Evolutionary conservation across 768 basidiomycete species (phyloP).

Genomic region (Lentinula edodes): DNA sequence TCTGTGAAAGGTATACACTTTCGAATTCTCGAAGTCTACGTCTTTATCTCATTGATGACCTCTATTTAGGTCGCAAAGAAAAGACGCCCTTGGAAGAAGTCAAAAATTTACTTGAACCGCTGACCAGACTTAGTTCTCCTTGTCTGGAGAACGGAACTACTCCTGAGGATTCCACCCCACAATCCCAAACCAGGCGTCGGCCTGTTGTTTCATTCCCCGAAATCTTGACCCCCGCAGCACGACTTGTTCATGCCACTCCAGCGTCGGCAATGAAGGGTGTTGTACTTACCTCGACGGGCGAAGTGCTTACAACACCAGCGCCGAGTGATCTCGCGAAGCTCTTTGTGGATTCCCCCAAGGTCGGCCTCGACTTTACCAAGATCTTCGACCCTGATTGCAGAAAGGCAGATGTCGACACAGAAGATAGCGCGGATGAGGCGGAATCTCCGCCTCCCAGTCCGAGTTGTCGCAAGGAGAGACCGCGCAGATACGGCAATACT

Average conservation of each 20-base stretch:
- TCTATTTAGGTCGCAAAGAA: slow-evolving; percentile 35
- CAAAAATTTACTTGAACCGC: slow-evolving; percentile 59
- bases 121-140: slow-evolving; percentile 21
- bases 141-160: slow-evolving; percentile 13
- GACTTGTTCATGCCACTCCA: slow-evolving; percentile 28
- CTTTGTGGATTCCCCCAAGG: slow-evolving; percentile 63
- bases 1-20: slow-evolving; percentile 18
- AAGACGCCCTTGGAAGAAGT: slow-evolving; percentile 70
- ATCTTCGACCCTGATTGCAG: slow-evolving; percentile 58
- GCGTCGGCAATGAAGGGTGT: slow-evolving; percentile 70
- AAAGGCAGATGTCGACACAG: slow-evolving; percentile 21
- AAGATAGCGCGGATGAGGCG: slow-evolving; percentile 19
- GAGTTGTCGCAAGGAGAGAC: slow-evolving; percentile 39
- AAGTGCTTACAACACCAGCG: slow-evolving; percentile 65
- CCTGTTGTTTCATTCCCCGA: slow-evolving; percentile 17
- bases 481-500: slow-evolving; percentile 19
- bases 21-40: not conserved
- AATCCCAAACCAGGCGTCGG: slow-evolving; percentile 17
- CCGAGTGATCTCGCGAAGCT: slow-evolving; percentile 61
- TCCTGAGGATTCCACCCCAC: slow-evolving; percentile 15
- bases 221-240: slow-evolving; percentile 50
- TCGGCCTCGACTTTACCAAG: slow-evolving; percentile 70
- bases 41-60: not conserved
- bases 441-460: slow-evolving; percentile 42
- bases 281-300: slow-evolving; percentile 73